phyloP scores from a whole-genome alignment of 2,329 filamentous ascomycete species.

The Lasiodiplodia sp. region DNA sequence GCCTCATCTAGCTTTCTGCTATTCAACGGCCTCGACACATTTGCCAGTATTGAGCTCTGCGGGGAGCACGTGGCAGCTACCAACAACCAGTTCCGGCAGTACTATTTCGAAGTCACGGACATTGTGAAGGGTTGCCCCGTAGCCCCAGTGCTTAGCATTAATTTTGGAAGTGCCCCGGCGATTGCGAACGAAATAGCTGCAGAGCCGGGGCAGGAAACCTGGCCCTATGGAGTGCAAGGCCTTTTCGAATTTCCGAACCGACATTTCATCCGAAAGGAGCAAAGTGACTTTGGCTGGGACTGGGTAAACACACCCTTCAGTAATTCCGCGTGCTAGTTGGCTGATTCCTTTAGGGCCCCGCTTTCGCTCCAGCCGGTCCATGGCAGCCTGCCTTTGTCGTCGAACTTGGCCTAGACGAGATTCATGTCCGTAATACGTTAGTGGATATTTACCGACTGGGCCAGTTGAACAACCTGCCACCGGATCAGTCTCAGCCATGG shows the following conservation, averaged over 20 bases:
- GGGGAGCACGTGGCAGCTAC: slow-evolving; percentile 62
- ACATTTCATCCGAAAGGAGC: slow-evolving; percentile 66
- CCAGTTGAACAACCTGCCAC: slow-evolving; percentile 65
- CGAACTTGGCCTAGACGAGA: slow-evolving; percentile 54
- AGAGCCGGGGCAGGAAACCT: slow-evolving; percentile 58
- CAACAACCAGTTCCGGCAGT: slow-evolving; percentile 70
- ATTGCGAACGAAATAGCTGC: slow-evolving; percentile 62
- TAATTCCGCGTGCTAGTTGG: background rate
- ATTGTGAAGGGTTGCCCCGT: slow-evolving; percentile 55
- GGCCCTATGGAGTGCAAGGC: slow-evolving; percentile 58
- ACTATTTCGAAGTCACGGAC: slow-evolving; percentile 63
- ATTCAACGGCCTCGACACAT: slow-evolving; percentile 70
- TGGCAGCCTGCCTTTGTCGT: slow-evolving; percentile 67
- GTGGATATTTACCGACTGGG: slow-evolving; percentile 66
- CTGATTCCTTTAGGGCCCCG: slow-evolving; percentile 54
- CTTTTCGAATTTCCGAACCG: slow-evolving; percentile 62
- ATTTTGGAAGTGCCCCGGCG: slow-evolving; percentile 64
- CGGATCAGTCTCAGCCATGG: slow-evolving; percentile 65
- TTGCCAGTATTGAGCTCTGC: slow-evolving; percentile 64
- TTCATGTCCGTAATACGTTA: slow-evolving; percentile 62
- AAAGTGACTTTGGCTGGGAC: slow-evolving; percentile 71
- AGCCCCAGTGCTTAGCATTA: slow-evolving; percentile 52
- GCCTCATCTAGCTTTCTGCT: slow-evolving; percentile 60
- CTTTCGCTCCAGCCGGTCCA: slow-evolving; percentile 68
- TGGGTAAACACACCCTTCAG: slow-evolving; percentile 32